Conservation (phyloP, 2,329 filamentous ascomycete species). For the Pseudopyrenochaeta lycopersici region DNA sequence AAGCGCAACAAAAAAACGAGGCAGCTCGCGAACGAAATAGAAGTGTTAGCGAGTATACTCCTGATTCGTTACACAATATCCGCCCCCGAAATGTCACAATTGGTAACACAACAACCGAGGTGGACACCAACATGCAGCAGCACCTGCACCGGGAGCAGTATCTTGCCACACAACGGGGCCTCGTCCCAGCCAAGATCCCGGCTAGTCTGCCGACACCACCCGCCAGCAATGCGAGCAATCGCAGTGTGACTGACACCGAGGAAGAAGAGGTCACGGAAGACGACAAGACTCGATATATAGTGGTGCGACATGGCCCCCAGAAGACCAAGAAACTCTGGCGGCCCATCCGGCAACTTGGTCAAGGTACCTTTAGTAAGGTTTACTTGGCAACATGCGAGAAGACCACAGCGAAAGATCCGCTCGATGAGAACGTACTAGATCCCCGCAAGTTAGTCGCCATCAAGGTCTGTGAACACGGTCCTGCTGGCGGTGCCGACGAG, state of each 20-base stretch:
- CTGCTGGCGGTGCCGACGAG: slow-evolving; percentile 90
- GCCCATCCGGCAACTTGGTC: slow-evolving; percentile 80
- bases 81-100: slow-evolving; percentile 77
- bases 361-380: slow-evolving; percentile 95
- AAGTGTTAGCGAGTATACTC: slow-evolving; percentile 88
- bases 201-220: slow-evolving; percentile 75
- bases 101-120: slow-evolving; percentile 52
- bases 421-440: slow-evolving; percentile 62
- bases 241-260: slow-evolving; percentile 65
- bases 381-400: slow-evolving; percentile 87
- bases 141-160: slow-evolving; percentile 79
- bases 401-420: slow-evolving; percentile 50
- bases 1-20: slow-evolving; percentile 44
- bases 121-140: slow-evolving; percentile 61
- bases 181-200: slow-evolving; percentile 65
- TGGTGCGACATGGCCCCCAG: slow-evolving; percentile 65
- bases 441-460: slow-evolving; percentile 89
- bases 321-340: slow-evolving; percentile 81
- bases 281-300: slow-evolving; percentile 55
- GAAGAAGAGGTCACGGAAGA: slow-evolving; percentile 56
- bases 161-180: slow-evolving; percentile 78
- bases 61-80: slow-evolving; percentile 73
- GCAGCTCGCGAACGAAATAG: slow-evolving; percentile 72
- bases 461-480: slow-evolving; percentile 95
- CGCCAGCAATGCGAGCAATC: slow-evolving; percentile 71